phyloP scores from a whole-genome alignment of 2,329 filamentous ascomycete genomes.

The Aspergillus sp. region DNA sequence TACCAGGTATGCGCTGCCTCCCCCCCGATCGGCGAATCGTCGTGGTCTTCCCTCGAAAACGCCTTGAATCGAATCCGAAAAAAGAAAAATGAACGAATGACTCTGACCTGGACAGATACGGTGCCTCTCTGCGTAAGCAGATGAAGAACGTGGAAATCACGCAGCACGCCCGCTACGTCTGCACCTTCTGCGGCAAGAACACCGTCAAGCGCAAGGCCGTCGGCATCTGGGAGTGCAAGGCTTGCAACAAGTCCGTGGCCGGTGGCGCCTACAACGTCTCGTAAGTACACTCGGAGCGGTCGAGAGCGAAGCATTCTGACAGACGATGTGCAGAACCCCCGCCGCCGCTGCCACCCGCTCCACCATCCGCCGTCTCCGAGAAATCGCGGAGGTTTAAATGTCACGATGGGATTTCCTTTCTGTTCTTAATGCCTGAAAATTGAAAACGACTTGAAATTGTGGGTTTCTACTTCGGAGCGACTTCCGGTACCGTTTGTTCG shows the following conservation, averaged over 20 bases:
- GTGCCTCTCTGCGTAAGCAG: slow-evolving; percentile 98
- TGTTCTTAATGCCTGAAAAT: slow-evolving; percentile 27
- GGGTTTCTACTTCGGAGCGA: no score
- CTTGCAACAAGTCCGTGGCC: slow-evolving; percentile 88
- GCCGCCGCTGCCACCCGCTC: slow-evolving; percentile 91
- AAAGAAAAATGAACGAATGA: slow-evolving; percentile 11
- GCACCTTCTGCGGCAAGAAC: slow-evolving; percentile 98
- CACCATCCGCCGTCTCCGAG: slow-evolving; percentile 91
- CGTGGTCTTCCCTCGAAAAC: no score
- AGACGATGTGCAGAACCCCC: slow-evolving; percentile 55
- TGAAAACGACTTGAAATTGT: slow-evolving; percentile 27
- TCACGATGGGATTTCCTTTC: slow-evolving; percentile 27
- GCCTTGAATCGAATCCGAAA: slow-evolving; percentile 12
- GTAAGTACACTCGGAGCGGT: slow-evolving; percentile 55
- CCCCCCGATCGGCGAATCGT: slow-evolving; percentile 3
- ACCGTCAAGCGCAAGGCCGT: slow-evolving; percentile 83
- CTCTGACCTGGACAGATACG: slow-evolving; percentile 56
- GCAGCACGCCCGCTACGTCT: slow-evolving; percentile 94
- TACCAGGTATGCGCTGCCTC: slow-evolving; percentile 62
- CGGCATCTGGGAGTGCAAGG: slow-evolving; percentile 95
- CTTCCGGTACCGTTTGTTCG: slow-evolving; percentile 7
- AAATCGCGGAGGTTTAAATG: slow-evolving; percentile 77
- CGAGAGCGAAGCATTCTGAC: background rate
- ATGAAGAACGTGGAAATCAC: slow-evolving; percentile 99
- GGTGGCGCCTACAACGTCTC: slow-evolving; percentile 92